Evolutionary conservation across 176 grass and related monocot genomes (phyloP), one percentile per base, ranked within the genome.

Genomic region (Elymus sibiricus): DNA sequence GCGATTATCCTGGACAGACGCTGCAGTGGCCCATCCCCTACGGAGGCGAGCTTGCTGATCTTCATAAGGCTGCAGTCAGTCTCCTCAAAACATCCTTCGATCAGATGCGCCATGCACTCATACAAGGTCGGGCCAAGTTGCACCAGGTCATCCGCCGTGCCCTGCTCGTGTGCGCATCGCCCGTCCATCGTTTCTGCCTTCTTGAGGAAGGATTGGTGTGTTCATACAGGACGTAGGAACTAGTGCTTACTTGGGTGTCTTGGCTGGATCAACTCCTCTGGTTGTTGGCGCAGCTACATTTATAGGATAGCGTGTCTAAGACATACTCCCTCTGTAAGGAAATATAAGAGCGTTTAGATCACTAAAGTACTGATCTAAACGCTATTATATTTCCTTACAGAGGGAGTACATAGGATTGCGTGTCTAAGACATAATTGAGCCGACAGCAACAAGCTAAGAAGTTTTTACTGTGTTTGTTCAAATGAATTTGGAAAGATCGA

Each of bases 1-100:
- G 79, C 74, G 34, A 92, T 62, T n/a, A 76, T 74, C 32, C 28
- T 39, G 8, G 86, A 85, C 3, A 89, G 68, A 59, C 80, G 87
- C 38, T 83, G 84, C 28, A 90, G 64, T 4, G 73, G 74, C 22
- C 80, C 79, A 14, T 82, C 62, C 7, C 37, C 83, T 69, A 82
- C 24, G 29, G 69, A 90, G 70, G 73, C 26, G 4, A 86, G 51
- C 5, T 26, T 46, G 28, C 38, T 85, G 4, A 86, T 81, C 71
- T 90, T 46, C 39, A 17, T 66, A 46, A 90, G 59, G 74, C 71
- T 26, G 14, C 1, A 5, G 22, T 81, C 49, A 11, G 88, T 55
- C 76, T 81, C 68, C 7, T 68, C 22, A 44, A 82, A 71, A 51
- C 70, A 80, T 53, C 78, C 78, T 53, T 86, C 83, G 0, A 31